Base-by-base conservation (phyloP, 2,329 filamentous ascomycete species). In the Diaporthe caulivora region DNA sequence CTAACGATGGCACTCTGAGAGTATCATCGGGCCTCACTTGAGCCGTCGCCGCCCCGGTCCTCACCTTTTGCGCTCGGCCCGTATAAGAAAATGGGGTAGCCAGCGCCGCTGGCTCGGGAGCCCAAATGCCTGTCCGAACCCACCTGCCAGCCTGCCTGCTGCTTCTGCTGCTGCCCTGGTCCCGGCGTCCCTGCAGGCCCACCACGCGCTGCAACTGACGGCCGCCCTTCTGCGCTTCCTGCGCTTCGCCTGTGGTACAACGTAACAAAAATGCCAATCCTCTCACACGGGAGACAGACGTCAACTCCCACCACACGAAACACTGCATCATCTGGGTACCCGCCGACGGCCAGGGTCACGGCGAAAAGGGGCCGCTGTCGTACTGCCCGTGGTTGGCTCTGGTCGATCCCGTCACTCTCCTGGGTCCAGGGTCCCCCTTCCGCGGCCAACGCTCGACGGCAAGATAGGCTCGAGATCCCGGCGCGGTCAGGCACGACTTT, bases 401-500 rank as follows among this genome's bases (percentile, higher is more conserved):
- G 60, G 29, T 34, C 60, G 42, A 65, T 60, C 55, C 57, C 53
- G 40, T 9, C 17, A 15, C 65, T 29, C 21, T 49, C 51, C 53
- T 51, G 65, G 24, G 40, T 31, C 65, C 37, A 69, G 51, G 65
- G 17, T 7, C 21, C 18, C 65, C 65, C 40, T 69, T 47, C 34
- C 26, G 37, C 11, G 24, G 34, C 21, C 49, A 55, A 4, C 31
- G 34, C 51, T 54, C 53, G 31, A 44, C 64, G 64, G 64, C 47
- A 11, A 40, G 42, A 68, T 44, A 68, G 64, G 49, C 64, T 69
- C 65, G 65, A 69, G 65, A 54, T 69, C 34, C 67, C 51, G 67
- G 37, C 11, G 18, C 68, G 29, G 29, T 49, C 53, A 49, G 67
- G 53, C 54, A 58, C 67, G 21, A 53, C 40, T 70, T 18, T 13